Evolutionary conservation across 2,329 filamentous ascomycete genomes (phyloP).

Genomic region (Dothideomycetes sp.): DNA sequence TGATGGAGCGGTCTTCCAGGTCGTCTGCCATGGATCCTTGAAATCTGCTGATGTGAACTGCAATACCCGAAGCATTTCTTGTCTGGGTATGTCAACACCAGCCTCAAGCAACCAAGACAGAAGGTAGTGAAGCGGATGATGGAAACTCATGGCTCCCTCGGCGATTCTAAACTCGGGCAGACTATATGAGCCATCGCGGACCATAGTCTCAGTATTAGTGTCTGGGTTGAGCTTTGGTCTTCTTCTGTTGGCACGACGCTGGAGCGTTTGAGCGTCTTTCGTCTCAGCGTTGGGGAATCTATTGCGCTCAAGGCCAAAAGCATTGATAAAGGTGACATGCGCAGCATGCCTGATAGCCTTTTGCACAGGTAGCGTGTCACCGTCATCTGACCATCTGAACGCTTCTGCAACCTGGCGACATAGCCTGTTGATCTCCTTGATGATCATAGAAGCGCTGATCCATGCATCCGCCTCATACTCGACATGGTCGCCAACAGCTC

Average conservation of each 20-base stretch:
- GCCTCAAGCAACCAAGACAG: slow-evolving; percentile 93
- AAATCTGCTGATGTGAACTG: slow-evolving; percentile 65
- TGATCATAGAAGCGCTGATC: slow-evolving; percentile 93
- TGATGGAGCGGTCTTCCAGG: slow-evolving; percentile 6
- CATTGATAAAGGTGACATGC: slow-evolving; percentile 79
- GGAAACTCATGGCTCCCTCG: slow-evolving; percentile 87
- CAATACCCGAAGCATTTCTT: slow-evolving; percentile 59
- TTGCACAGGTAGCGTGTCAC: slow-evolving; percentile 57
- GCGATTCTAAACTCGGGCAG: slow-evolving; percentile 85
- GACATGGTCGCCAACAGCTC: slow-evolving; percentile 88
- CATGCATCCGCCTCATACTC: slow-evolving; percentile 98
- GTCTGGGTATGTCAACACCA: slow-evolving; percentile 62
- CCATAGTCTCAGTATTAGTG: slow-evolving; percentile 7
- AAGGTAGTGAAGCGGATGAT: slow-evolving; percentile 92
- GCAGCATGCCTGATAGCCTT: slow-evolving; percentile 65
- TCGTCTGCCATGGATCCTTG: slow-evolving; percentile 31
- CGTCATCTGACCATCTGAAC: slow-evolving; percentile 43
- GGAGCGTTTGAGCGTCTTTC: slow-evolving; percentile 77
- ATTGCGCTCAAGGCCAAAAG: slow-evolving; percentile 75
- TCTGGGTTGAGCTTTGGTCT: slow-evolving; percentile 35
- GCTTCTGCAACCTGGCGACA: slow-evolving; percentile 83
- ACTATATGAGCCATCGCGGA: slow-evolving; percentile 33
- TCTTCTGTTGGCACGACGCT: slow-evolving; percentile 32
- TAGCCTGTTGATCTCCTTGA: slow-evolving; percentile 86
- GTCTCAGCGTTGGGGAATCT: slow-evolving; percentile 83